Conservation (phyloP, 1,284 basidiomycete genomes). For the Microbotryum silenes-acaulis region DNA sequence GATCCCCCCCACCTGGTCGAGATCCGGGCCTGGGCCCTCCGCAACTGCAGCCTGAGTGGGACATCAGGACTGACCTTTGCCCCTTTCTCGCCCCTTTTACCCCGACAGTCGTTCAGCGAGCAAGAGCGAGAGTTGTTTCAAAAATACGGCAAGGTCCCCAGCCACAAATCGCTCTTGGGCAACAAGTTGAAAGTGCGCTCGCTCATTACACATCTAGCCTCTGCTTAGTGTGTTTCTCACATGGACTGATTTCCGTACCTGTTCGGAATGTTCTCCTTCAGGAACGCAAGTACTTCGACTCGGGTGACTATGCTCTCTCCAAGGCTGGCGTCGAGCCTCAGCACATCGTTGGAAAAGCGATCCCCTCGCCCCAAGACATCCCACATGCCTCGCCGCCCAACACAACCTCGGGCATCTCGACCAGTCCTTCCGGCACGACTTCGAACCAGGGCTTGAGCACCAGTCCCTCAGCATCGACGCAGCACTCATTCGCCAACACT, state of each 20-base stretch:
- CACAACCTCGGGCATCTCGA: neutral
- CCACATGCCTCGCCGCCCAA: constrained; percentile 39
- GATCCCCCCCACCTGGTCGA: neutral
- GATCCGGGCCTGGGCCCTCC: neutral
- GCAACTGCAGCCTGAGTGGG: neutral
- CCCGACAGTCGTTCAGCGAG: constrained; percentile 37
- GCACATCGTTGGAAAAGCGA: constrained; percentile 43
- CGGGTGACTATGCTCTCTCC: constrained; percentile 44
- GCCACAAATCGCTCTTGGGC: constrained; percentile 39
- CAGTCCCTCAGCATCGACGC: neutral
- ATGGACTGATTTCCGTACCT: too few species aligned
- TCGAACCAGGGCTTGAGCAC: neutral
- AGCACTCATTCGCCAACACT: neutral
- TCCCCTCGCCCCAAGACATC: constrained; percentile 43
- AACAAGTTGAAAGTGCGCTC: constrained; percentile 41
- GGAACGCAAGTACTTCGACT: constrained; percentile 46
- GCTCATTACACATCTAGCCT: neutral
- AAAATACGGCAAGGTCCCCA: constrained; percentile 42
- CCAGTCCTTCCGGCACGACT: constrained; percentile 1
- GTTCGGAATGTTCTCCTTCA: constrained; percentile 5
- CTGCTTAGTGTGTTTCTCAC: neutral
- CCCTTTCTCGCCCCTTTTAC: neutral
- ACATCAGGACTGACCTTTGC: neutral
- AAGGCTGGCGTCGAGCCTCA: constrained; percentile 43
- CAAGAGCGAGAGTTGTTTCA: constrained; percentile 43